These are phyloP conservation scores for Begonia fuchsioides DNA, from an alignment of 306 rosid species.

Conservation along the genomic window DNA sequence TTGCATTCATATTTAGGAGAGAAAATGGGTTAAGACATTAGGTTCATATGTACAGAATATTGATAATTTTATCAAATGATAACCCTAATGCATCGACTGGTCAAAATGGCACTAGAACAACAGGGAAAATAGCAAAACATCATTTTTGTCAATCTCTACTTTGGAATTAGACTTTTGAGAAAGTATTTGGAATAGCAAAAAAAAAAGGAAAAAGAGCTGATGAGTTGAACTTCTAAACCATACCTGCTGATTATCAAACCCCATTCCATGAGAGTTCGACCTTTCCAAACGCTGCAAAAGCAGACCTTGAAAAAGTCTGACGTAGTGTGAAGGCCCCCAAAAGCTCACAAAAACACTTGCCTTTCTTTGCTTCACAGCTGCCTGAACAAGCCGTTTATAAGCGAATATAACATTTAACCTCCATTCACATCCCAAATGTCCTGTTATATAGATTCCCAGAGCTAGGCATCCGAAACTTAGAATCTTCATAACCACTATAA, in stretches of 20 bases:
- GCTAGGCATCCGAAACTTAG: constrained; percentile 70
- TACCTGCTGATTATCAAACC: constrained; percentile 7
- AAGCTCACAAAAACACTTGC: too few species aligned
- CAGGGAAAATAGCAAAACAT: too few species aligned
- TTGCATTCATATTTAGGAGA: too few species aligned
- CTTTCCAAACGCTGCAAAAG: constrained; percentile 28
- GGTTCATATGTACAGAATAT: too few species aligned
- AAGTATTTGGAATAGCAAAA: neutral
- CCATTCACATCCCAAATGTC: constrained; percentile 65
- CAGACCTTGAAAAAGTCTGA: constrained; percentile 26
- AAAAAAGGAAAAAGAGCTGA: too few species aligned
- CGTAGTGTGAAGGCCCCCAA: constrained; percentile 5
- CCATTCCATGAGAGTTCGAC: constrained; percentile 9
- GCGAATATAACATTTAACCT: neutral
- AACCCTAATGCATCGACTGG: too few species aligned
- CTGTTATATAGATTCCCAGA: constrained; percentile 65
- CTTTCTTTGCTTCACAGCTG: too few species aligned
- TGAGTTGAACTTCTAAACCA: neutral
- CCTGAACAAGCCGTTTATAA: too few species aligned
- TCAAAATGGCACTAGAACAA: too few species aligned
- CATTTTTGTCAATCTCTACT: too few species aligned
- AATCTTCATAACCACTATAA: constrained; percentile 63
- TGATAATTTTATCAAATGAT: too few species aligned
- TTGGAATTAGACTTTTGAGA: neutral
- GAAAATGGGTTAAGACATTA: too few species aligned